Percentiles rank a stretch among this genome's conserved stretches.
phyloP scores from a whole-genome alignment of 2,329 filamentous ascomycete species.

The Aureobasidium sp. region DNA sequence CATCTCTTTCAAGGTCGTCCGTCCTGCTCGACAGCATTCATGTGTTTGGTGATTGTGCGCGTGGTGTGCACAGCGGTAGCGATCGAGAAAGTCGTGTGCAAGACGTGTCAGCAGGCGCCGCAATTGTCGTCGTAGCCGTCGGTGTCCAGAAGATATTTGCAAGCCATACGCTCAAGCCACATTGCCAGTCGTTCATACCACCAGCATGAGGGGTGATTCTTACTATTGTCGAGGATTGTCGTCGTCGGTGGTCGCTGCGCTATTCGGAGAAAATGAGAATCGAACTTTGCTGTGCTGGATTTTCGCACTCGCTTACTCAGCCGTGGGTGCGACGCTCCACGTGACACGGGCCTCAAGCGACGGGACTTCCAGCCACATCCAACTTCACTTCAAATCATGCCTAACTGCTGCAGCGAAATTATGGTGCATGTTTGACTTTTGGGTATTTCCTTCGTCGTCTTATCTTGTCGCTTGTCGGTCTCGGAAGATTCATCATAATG shows the following conservation, averaged over 20 bases:
- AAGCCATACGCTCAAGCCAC: neutral
- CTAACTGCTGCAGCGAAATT: neutral
- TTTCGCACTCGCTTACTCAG: neutral
- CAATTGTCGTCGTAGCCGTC: conserved; percentile 6
- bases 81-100: neutral
- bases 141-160: neutral
- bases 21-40: neutral
- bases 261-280: neutral
- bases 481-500: too few species aligned
- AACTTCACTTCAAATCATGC: neutral
- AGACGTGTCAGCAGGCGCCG: neutral
- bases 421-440: neutral
- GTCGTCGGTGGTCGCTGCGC: conserved; percentile 10
- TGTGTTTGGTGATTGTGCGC: neutral
- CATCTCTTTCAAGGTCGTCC: neutral
- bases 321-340: neutral
- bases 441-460: too few species aligned
- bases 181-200: neutral
- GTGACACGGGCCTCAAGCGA: neutral
- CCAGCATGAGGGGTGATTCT: neutral
- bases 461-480: too few species aligned
- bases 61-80: neutral
- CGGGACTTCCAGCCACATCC: neutral
- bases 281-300: neutral
- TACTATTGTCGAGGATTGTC: conserved; percentile 7